phyloP scores from a whole-genome alignment of 208 protist genomes.

The Trypanosomatidae sp. region DNA sequence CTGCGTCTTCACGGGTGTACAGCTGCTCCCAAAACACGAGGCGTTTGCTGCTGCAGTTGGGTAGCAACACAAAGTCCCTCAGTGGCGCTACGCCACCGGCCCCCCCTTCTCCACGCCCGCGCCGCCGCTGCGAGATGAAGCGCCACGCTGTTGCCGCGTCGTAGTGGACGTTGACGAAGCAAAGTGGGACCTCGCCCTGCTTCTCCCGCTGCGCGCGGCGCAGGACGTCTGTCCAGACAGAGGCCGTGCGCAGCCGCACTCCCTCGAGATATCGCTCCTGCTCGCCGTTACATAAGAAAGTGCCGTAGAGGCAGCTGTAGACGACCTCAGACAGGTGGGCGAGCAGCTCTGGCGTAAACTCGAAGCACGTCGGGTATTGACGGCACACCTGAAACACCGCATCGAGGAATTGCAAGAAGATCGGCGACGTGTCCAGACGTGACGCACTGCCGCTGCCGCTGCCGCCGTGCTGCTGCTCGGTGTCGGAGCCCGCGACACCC shows the following conservation, averaged over 20 bases:
- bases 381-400: slow-evolving; percentile 93
- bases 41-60: slow-evolving; percentile 70
- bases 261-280: slow-evolving; percentile 82
- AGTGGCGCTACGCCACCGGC: background rate
- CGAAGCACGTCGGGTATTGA: slow-evolving; percentile 94
- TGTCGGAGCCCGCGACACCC: slow-evolving; percentile 49
- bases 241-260: slow-evolving; percentile 58
- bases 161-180: slow-evolving; percentile 71
- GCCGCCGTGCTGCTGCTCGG: slow-evolving; percentile 30
- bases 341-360: slow-evolving; percentile 93
- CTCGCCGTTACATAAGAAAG: slow-evolving; percentile 84
- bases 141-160: slow-evolving; percentile 64
- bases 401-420: slow-evolving; percentile 96
- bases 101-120: background rate
- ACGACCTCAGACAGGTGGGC: slow-evolving; percentile 82
- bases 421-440: slow-evolving; percentile 80
- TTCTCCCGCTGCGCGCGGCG: slow-evolving; percentile 50
- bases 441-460: slow-evolving; percentile 11
- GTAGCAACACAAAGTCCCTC: slow-evolving; percentile 34
- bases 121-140: slow-evolving; percentile 37
- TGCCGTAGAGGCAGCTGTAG: slow-evolving; percentile 87
- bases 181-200: slow-evolving; percentile 39
- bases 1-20: slow-evolving; percentile 42
- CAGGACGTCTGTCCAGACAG: slow-evolving; percentile 78
- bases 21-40: slow-evolving; percentile 76